phyloP scores from a whole-genome alignment of 345 rosid species.

The Populus tremula region DNA sequence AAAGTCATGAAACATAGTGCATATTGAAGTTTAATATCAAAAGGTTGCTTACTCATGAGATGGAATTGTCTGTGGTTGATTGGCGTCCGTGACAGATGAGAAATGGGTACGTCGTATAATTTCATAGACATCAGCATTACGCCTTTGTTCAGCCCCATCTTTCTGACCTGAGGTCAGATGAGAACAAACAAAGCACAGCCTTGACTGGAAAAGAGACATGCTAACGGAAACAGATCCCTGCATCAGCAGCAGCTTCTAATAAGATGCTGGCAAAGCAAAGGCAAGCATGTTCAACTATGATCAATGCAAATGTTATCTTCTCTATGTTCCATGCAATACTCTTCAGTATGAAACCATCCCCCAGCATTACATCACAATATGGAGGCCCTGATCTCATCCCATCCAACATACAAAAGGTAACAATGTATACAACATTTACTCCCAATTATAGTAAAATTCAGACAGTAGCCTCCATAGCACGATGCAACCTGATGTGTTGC shows the following conservation, averaged over 20 bases:
- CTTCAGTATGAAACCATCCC: neutral
- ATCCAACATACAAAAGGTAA: conserved; percentile 1
- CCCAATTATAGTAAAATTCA: neutral
- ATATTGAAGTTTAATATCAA: conserved; percentile 3
- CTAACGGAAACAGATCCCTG: conserved; percentile 98
- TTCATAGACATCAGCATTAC: conserved; percentile 86
- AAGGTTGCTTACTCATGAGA: conserved; percentile 76
- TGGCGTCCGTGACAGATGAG: conserved; percentile 59
- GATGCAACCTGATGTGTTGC: neutral
- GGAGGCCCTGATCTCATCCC: conserved; percentile 14
- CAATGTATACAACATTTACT: neutral
- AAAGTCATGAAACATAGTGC: neutral
- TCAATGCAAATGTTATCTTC: conserved; percentile 5
- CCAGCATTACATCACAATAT: conserved; percentile 5
- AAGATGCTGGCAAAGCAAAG: conserved; percentile 15
- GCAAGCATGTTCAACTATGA: conserved; percentile 1
- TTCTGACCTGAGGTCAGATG: conserved; percentile 98
- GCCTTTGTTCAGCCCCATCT: conserved; percentile 83
- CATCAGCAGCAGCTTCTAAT: conserved; percentile 28
- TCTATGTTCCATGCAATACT: neutral
- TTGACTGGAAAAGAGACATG: conserved; percentile 87
- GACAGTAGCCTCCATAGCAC: conserved; percentile 1
- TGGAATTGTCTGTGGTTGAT: conserved; percentile 78
- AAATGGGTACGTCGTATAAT: conserved; percentile 75
- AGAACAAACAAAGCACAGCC: conserved; percentile 94